Conservation (phyloP, 2,329 filamentous ascomycete species). For the Penicillium sp. region DNA sequence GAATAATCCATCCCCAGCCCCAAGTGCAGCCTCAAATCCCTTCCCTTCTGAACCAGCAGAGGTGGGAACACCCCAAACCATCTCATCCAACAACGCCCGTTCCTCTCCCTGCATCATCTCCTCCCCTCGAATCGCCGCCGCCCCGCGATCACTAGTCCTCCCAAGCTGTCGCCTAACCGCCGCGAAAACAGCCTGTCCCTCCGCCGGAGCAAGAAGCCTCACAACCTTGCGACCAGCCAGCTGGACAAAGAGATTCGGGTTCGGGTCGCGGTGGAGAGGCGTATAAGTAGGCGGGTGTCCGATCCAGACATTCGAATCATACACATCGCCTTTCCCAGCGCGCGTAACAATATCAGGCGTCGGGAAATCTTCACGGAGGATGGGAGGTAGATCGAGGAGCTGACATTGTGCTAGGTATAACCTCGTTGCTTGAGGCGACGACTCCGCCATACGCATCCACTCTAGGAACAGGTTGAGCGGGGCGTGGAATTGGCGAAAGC, state of each 20-base stretch:
- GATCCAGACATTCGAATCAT: conserved; percentile 85
- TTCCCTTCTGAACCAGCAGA: conserved; percentile 28
- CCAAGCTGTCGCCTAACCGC: conserved; percentile 48
- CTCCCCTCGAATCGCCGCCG: conserved; percentile 67
- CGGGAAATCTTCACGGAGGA: conserved; percentile 68
- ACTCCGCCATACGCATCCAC: conserved; percentile 44
- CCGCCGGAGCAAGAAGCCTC: conserved; percentile 68
- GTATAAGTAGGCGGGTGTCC: conserved; percentile 86
- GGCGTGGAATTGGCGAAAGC: conserved; percentile 53
- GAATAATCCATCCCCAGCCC: conserved; percentile 72
- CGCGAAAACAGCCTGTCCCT: conserved; percentile 69
- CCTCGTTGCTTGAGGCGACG: conserved; percentile 31
- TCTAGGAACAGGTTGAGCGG: conserved; percentile 67
- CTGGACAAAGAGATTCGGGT: conserved; percentile 90
- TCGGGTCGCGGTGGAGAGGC: conserved; percentile 88
- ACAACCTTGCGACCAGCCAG: conserved; percentile 73
- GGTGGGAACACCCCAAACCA: conserved; percentile 65
- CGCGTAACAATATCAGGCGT: conserved; percentile 65
- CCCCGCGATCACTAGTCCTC: conserved; percentile 35
- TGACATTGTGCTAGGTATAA: conserved; percentile 87
- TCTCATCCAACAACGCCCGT: conserved; percentile 66
- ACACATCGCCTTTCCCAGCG: conserved; percentile 80
- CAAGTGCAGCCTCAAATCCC: conserved; percentile 60
- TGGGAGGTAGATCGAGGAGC: conserved; percentile 67
- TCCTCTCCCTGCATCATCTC: conserved; percentile 92